These are phyloP conservation scores for Canna indica DNA, from an alignment of 176 grass and related monocot species.

Conservation along the genomic window DNA sequence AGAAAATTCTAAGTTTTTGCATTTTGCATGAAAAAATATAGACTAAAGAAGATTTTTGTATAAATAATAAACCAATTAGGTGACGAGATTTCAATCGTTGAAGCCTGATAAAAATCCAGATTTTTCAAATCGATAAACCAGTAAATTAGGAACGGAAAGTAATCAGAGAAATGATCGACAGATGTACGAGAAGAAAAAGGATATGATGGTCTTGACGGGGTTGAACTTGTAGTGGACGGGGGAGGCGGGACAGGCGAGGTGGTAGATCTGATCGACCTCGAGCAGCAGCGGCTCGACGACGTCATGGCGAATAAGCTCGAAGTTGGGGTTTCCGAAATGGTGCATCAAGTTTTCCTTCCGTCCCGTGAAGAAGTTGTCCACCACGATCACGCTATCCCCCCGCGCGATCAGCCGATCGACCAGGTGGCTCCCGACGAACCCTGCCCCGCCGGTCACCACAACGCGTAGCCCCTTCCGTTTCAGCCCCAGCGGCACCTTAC, in stretches of 20 bases:
- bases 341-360: conserved; percentile 87
- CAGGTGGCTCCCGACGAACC: conserved; percentile 84
- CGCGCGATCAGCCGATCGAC: conserved; percentile 71
- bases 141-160: neutral
- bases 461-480: conserved; percentile 64
- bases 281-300: conserved; percentile 92
- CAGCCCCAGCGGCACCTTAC: conserved; percentile 73
- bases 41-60: neutral
- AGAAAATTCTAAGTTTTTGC: neutral
- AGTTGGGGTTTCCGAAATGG: conserved; percentile 71
- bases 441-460: conserved; percentile 81
- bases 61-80: neutral
- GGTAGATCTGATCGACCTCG: conserved; percentile 98
- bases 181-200: conserved; percentile 24
- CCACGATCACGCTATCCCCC: conserved; percentile 86
- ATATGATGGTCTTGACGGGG: conserved; percentile 98
- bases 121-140: neutral
- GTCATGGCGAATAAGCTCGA: conserved; percentile 93
- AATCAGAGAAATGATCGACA: neutral
- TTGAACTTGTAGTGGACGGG: conserved; percentile 98
- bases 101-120: neutral
- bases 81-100: neutral
- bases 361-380: conserved; percentile 94
- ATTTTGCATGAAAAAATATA: neutral
- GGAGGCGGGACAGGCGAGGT: conserved; percentile 83